A percentile compares a stretch with the other conserved stretches of the same genome.
Conservation (phyloP, 306 rosid genomes). For the Cicer judaicum region DNA sequence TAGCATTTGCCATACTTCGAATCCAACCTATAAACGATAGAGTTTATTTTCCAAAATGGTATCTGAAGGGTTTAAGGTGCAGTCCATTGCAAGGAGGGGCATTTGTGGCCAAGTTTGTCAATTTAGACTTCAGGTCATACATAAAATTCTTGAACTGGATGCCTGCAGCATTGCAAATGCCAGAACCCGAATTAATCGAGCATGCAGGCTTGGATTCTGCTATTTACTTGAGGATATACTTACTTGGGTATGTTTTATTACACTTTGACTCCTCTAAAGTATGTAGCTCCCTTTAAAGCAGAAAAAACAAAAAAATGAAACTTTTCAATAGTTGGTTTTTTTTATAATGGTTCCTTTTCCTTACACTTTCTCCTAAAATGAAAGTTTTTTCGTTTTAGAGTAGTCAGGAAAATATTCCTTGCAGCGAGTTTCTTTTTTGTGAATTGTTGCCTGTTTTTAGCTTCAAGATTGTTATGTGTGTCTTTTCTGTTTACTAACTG, state of each 20-base stretch:
- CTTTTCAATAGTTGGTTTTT: neutral
- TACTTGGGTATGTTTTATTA: slow-evolving; percentile 68
- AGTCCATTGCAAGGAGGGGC: slow-evolving; percentile 76
- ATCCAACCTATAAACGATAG: slow-evolving; percentile 94
- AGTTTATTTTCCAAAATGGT: slow-evolving; percentile 99
- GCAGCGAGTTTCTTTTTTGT: neutral
- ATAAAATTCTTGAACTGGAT: slow-evolving; percentile 83
- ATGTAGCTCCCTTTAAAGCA: neutral
- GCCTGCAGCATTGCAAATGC: slow-evolving; percentile 94
- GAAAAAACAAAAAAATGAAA: no score
- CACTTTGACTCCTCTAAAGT: neutral
- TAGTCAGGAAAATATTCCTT: no score
- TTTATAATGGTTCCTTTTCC: no score
- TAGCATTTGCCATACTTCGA: slow-evolving; percentile 83
- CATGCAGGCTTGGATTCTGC: slow-evolving; percentile 97
- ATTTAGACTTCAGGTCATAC: slow-evolving; percentile 84
- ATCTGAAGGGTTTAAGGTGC: slow-evolving; percentile 81
- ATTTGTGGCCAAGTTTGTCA: slow-evolving; percentile 77
- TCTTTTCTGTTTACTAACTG: slow-evolving; percentile 39
- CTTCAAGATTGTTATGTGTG: neutral
- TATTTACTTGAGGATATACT: slow-evolving; percentile 88
- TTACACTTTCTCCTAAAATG: no score
- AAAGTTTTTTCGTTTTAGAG: no score
- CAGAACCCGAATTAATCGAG: slow-evolving; percentile 88
- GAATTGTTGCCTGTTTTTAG: neutral